These are phyloP conservation scores for Skeletonema grethae DNA, from an alignment of 108 stramenopile genomes.

Conservation along the genomic window DNA sequence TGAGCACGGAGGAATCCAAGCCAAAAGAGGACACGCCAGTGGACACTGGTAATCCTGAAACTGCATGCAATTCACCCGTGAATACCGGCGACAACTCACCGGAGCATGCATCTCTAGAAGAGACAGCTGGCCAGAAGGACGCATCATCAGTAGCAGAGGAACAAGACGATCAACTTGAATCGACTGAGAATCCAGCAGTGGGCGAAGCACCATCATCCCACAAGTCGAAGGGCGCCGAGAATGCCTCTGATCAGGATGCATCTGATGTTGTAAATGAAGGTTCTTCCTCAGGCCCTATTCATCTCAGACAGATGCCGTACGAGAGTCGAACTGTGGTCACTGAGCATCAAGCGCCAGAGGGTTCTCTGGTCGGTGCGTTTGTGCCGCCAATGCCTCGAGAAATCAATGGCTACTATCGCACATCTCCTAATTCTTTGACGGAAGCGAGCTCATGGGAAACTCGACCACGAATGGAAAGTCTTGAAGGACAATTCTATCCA, in stretches of 20 bases:
- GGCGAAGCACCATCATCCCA: not conserved
- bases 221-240: not conserved
- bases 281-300: not conserved
- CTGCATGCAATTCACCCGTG: not conserved
- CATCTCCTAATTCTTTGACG: not conserved
- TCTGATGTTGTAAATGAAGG: not conserved
- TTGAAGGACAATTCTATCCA: not conserved
- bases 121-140: not conserved
- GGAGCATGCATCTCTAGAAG: not conserved
- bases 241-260: not conserved
- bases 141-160: not conserved
- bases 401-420: not conserved
- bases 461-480: not conserved
- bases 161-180: not conserved
- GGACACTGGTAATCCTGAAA: not conserved
- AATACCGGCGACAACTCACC: not conserved
- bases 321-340: not conserved
- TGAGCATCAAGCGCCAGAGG: not conserved
- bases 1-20: not conserved
- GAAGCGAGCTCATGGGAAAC: conserved; percentile 2
- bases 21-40: not conserved
- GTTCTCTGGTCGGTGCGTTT: not conserved
- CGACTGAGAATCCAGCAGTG: not conserved
- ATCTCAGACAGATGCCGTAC: not conserved
- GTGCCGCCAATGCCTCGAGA: not conserved